Conservation (phyloP, 163 green algal species). For the Scenedesmus sp. region DNA sequence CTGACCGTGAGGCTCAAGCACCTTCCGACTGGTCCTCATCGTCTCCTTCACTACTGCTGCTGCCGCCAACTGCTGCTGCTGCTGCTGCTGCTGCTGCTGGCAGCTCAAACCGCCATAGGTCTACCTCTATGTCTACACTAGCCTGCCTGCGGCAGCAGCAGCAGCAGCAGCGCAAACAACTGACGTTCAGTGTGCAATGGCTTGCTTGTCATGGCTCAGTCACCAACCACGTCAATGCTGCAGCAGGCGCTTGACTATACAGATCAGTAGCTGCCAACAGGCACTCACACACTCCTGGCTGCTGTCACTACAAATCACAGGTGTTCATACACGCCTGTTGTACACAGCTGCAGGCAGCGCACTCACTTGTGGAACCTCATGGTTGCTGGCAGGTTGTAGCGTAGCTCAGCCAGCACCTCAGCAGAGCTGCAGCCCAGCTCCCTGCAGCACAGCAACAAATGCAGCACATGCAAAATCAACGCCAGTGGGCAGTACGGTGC, state of each 20-base stretch:
- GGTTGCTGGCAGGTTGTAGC: constrained; percentile 89
- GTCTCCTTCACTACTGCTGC: background rate
- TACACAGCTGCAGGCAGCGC: too few relatives aligned
- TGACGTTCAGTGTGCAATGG: background rate
- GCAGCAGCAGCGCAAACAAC: background rate
- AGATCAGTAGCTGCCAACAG: too few relatives aligned
- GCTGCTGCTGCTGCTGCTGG: constrained; percentile 4
- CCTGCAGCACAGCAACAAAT: constrained; percentile 34
- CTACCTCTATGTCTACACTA: constrained; percentile 49
- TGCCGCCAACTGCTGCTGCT: background rate
- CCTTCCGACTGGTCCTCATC: background rate
- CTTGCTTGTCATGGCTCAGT: too few relatives aligned
- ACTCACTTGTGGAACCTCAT: constrained; percentile 87
- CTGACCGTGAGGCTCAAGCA: background rate
- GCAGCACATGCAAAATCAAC: background rate
- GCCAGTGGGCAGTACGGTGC: background rate
- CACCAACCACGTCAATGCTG: background rate
- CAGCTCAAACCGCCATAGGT: constrained; percentile 41
- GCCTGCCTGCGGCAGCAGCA: constrained; percentile 20
- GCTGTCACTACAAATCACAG: constrained; percentile 79
- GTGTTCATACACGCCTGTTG: constrained; percentile 64
- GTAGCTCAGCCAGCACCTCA: constrained; percentile 88
- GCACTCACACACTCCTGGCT: background rate
- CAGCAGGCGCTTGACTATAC: background rate
- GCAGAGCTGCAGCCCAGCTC: constrained; percentile 65